Conservation (phyloP, 169 alveolate genomes). For the Eimeria acervulina region DNA sequence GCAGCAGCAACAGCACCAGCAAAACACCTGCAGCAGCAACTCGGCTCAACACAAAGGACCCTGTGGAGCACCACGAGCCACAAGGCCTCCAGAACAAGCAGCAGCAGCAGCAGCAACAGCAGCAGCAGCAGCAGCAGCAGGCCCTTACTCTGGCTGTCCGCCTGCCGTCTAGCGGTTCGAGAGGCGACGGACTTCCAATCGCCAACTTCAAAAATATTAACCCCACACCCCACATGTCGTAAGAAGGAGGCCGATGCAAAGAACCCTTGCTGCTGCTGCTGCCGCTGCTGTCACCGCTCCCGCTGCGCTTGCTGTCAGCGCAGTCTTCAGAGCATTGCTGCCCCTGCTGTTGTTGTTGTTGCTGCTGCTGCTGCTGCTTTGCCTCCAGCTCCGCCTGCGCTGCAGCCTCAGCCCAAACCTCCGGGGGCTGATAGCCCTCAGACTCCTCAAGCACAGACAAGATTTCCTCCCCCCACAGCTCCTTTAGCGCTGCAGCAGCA, state of each 20-base stretch:
- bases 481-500: neutral
- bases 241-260: slow-evolving; percentile 22
- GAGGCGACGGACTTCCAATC: slow-evolving; percentile 30
- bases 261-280: neutral
- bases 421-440: slow-evolving; percentile 67
- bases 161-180: slow-evolving; percentile 12
- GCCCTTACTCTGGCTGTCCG: neutral
- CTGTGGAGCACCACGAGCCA: too few species aligned
- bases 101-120: slow-evolving; percentile 14
- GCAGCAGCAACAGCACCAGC: neutral
- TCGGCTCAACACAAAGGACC: too few species aligned
- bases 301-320: neutral
- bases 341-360: neutral
- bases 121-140: too few species aligned
- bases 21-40: slow-evolving; percentile 2
- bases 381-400: slow-evolving; percentile 48
- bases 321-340: neutral
- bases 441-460: slow-evolving; percentile 34
- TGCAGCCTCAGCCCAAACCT: slow-evolving; percentile 34
- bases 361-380: slow-evolving; percentile 27
- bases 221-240: slow-evolving; percentile 74
- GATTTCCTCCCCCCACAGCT: slow-evolving; percentile 3
- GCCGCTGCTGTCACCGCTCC: neutral
- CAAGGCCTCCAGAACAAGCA: too few species aligned
- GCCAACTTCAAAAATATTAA: slow-evolving; percentile 34